Evolutionary conservation across 192 early-diverging fungal species (phyloP).

Genomic region (Backusella psychrophila): DNA sequence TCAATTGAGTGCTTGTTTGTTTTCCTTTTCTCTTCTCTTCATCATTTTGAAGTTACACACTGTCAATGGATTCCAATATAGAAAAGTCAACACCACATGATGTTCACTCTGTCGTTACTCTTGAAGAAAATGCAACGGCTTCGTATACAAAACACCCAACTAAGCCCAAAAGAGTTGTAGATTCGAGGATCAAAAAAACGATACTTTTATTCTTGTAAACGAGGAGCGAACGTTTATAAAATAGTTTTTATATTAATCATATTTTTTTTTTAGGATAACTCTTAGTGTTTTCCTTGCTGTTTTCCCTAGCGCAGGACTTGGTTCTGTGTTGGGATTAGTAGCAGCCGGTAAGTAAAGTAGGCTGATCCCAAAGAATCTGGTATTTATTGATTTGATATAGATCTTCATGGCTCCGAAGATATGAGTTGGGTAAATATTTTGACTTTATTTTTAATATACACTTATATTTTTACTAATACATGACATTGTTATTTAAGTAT

Average conservation of each 20-base stretch:
- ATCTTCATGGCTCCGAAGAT: neutral
- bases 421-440: neutral
- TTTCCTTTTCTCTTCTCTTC: neutral
- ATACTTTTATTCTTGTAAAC: neutral
- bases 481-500: neutral
- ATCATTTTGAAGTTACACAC: neutral
- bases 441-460: neutral
- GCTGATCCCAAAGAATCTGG: neutral
- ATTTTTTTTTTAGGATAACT: neutral
- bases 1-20: neutral
- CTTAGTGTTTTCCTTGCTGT: neutral
- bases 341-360: neutral
- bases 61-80: neutral
- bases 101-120: neutral
- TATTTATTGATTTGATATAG: neutral
- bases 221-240: neutral
- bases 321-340: neutral
- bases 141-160: neutral
- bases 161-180: neutral
- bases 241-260: neutral
- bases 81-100: neutral
- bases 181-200: neutral
- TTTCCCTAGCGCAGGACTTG: neutral
- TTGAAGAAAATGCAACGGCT: neutral
- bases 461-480: neutral